Base-by-base conservation (phyloP, 108 stramenopile genomes). In the Phaeodactylum tricornutum region DNA sequence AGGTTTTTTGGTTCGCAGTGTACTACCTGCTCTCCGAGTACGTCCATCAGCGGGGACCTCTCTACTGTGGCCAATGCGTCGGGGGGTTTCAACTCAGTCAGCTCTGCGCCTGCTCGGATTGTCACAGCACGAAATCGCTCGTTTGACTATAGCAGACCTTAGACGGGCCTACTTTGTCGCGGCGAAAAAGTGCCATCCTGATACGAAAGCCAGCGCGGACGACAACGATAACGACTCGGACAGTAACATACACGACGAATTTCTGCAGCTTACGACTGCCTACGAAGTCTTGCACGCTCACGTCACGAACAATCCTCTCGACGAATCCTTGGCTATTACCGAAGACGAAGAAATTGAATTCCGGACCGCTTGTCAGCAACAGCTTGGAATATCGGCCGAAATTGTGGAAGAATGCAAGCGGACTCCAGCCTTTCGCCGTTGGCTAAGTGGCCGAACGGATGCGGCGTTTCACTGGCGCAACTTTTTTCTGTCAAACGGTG, bases 361-460 rank as follows among this genome's bases (percentile, higher is more conserved):
- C 57, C 67, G 86, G 22, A 32, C 43, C 6, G 86, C 81, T 19
- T 83, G 81, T 57, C 38, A 49, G 37, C 33, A 48, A 8, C 47
- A 65, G n/a, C 58, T 88, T 24, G 86, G 86, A 17, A 36, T 84
- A 31, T 53, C 69, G 21, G 81, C 81, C 1, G 86, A 88, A 66
- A 70, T 79, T 38, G 79, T 88, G 43, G 86, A 88, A 63, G 86
- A 88, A 59, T 81, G 72, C 20, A 88, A 88, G 52, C 61, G 64
- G 53, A 74, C 75, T 57, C 77, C 81, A 32, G 72, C 75, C 69
- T 88, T 88, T 69, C 66, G 71, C 34, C 61, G 77, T 19, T 88
- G 86, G 86, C 48, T 88, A 22, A 41, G 27, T 5, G 86, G 86
- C 2, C 74, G 77, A 15, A 83, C 86, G 4, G 81, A 88, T 67